Base-by-base conservation (phyloP, 768 basidiomycete species). In the Chlorophyllum brunneum region DNA sequence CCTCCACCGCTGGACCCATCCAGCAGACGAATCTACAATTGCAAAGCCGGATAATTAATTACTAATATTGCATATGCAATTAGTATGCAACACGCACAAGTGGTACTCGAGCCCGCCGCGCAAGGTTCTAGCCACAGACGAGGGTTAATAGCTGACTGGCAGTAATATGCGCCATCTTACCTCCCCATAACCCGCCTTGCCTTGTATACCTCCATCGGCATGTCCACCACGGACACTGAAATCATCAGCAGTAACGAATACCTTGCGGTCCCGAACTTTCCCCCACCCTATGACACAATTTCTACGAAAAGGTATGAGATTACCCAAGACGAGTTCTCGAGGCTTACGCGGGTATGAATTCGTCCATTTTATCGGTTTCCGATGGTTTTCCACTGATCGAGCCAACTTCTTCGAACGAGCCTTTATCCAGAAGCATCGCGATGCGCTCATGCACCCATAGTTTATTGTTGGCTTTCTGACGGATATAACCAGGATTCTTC, bases 1-100 rank as follows among this genome's bases (percentile, higher is more conserved):
- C 70, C 72, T 30, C 72, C 72, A 33, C 72, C 72, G 41, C 72
- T 73, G 4, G 72, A 73, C 24, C 72, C 72, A 57, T 73, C 72
- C 27, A 73, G 58, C 5, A 73, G 63, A 11, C 72, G 65, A 48
- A 73, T 65, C 72, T 73, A 41, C 20, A 29, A 1, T 20, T 3
- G 37, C 10, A 5, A n/a, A 11, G n/a, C 33, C 11, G 11, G 27
- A 11, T n/a, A 37, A 8, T 29, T 23, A 5, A 46, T n/a, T 41
- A 4, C 16, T 18, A 26, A 36, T 22, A n/a, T 16, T 13, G 18
- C 31, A 22, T 31, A 33, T 36, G 13, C n/a, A n/a, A n/a, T n/a
- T n/a, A n/a, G n/a, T n/a, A 41, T 13, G n/a, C 18, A 4, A 23
- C 46, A 41, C 66, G 18, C 20, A 73, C 70, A 49, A 73, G 54